These are phyloP conservation scores for Sarocladiaceae sp. DNA, from an alignment of 2,329 filamentous ascomycete genomes.

Conservation along the genomic window DNA sequence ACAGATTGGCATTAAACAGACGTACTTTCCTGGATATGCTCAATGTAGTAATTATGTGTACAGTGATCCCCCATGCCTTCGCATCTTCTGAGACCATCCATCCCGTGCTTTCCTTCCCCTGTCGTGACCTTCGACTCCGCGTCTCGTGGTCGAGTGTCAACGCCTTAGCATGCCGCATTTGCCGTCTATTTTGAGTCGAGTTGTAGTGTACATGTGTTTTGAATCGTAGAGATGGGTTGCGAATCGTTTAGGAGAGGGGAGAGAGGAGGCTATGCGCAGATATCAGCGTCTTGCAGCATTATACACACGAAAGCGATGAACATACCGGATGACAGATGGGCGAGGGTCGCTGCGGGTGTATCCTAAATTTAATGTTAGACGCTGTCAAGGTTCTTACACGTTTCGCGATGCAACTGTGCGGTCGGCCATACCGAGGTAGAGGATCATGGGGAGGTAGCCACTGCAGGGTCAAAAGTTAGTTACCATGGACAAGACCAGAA, in stretches of 20 bases:
- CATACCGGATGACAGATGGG: slow-evolving; percentile 61
- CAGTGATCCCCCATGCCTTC: background rate
- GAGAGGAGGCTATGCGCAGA: slow-evolving; percentile 48
- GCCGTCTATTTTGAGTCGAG: background rate
- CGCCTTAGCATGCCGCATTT: background rate
- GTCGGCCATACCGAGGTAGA: slow-evolving; percentile 74
- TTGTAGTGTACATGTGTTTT: slow-evolving; percentile 7
- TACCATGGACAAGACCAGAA: background rate
- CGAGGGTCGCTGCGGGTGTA: slow-evolving; percentile 92
- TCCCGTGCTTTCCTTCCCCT: background rate
- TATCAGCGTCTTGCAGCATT: background rate
- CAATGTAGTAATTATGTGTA: background rate
- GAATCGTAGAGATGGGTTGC: background rate
- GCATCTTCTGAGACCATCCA: too few relatives aligned
- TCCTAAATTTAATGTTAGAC: slow-evolving; percentile 44
- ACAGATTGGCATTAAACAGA: too few relatives aligned
- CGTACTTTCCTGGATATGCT: background rate
- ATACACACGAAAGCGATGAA: background rate
- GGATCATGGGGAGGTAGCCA: slow-evolving; percentile 92
- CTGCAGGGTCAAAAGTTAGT: slow-evolving; percentile 43
- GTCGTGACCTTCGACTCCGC: background rate
- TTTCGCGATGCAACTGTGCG: slow-evolving; percentile 8
- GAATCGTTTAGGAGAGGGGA: slow-evolving; percentile 49
- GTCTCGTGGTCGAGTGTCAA: background rate
- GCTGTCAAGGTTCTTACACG: slow-evolving; percentile 7